phyloP scores from a whole-genome alignment of 2,329 filamentous ascomycete species.

The Hypoxylon sp. region DNA sequence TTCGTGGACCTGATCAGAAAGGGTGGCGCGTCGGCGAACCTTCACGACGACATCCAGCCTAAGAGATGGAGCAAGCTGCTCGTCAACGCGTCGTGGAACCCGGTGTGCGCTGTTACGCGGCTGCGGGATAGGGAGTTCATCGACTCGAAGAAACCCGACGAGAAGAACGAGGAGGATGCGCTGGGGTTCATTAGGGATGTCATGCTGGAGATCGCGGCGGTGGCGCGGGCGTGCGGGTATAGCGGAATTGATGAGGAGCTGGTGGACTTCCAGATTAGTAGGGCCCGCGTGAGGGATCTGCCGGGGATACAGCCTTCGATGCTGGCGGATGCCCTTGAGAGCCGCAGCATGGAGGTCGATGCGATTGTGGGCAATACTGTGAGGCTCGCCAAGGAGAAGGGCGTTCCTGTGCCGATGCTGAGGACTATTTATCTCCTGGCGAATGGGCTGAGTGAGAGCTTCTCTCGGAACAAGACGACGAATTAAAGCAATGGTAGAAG shows the following conservation, averaged over 20 bases:
- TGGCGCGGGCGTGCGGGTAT: constrained; percentile 52
- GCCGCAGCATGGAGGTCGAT: constrained; percentile 49
- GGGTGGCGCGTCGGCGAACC: constrained; percentile 57
- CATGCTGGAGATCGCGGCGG: constrained; percentile 51
- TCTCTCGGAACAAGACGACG: constrained; percentile 23
- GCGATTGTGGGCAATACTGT: constrained; percentile 52
- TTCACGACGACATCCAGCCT: constrained; percentile 62
- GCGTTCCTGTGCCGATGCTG: constrained; percentile 48
- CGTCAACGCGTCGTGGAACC: constrained; percentile 67
- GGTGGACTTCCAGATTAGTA: constrained; percentile 48
- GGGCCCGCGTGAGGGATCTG: constrained; percentile 35
- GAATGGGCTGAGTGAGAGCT: constrained; percentile 51
- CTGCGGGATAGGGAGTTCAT: constrained; percentile 61
- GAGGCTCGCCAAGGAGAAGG: constrained; percentile 46
- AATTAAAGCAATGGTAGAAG: background rate
- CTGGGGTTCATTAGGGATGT: constrained; percentile 48
- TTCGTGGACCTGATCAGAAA: constrained; percentile 57
- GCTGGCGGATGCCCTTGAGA: constrained; percentile 49
- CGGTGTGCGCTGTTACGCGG: constrained; percentile 64
- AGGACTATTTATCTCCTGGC: constrained; percentile 56
- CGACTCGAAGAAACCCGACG: constrained; percentile 16
- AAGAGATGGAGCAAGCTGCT: constrained; percentile 67
- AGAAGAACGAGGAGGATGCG: constrained; percentile 34
- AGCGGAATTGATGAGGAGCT: constrained; percentile 44
- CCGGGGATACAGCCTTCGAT: constrained; percentile 51